Percentiles rank a stretch among this genome's conserved stretches.
phyloP scores from a whole-genome alignment of 192 early-diverging fungal species.

The Coemansia sp. region DNA sequence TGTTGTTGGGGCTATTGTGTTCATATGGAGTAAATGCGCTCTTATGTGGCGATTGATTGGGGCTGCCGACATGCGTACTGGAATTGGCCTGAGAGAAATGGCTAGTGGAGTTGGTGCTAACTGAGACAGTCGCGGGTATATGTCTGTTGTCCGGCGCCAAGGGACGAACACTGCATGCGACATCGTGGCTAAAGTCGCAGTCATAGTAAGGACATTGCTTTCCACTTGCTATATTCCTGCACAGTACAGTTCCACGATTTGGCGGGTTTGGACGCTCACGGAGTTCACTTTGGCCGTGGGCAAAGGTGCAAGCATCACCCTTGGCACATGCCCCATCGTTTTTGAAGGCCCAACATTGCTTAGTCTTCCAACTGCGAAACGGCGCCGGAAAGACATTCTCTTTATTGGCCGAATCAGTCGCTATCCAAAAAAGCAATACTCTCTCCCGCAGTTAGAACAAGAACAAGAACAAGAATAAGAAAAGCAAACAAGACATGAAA shows the following conservation, averaged over 20 bases:
- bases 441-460: not conserved
- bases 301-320: slow-evolving; percentile 34
- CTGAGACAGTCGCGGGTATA: not conserved
- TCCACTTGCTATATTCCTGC: slow-evolving; percentile 28
- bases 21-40: not conserved
- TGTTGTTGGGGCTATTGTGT: not conserved
- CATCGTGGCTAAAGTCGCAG: slow-evolving; percentile 46
- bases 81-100: not conserved
- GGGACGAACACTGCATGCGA: not conserved
- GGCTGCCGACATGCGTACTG: not conserved
- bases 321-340: slow-evolving; percentile 16
- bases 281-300: slow-evolving; percentile 35
- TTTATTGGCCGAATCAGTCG: not conserved
- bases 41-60: not conserved
- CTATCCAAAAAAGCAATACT: not conserved
- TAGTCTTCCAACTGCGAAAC: slow-evolving; percentile 39
- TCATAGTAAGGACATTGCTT: slow-evolving; percentile 31
- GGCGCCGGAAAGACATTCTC: not conserved
- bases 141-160: not conserved
- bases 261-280: slow-evolving; percentile 25
- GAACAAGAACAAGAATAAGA: not conserved
- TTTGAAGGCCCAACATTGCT: slow-evolving; percentile 25
- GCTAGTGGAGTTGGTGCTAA: not conserved
- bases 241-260: slow-evolving; percentile 31
- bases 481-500: not conserved